A percentile compares a stretch with the other conserved stretches of the same genome.
These are phyloP conservation scores for Dactylellina parvicollis DNA, from an alignment of 2,329 filamentous ascomycete genomes.

Conservation along the genomic window DNA sequence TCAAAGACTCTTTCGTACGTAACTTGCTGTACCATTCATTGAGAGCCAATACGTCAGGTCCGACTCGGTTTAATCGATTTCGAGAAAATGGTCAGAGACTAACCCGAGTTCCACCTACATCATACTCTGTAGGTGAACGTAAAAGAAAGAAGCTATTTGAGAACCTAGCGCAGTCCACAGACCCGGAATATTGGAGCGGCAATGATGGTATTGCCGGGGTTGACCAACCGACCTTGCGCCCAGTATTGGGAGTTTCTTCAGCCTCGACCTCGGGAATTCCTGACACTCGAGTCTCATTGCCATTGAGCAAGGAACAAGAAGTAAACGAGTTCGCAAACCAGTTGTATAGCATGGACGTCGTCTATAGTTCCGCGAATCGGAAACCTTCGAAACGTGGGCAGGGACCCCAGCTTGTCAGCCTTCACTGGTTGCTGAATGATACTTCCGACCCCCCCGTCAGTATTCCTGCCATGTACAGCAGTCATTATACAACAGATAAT, in stretches of 20 bases:
- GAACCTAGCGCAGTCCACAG: slow-evolving; percentile 11
- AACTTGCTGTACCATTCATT: too few relatives aligned
- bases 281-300: not conserved
- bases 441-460: not conserved
- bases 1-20: slow-evolving; percentile 47
- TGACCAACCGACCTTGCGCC: not conserved
- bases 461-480: not conserved
- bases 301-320: slow-evolving; percentile 8
- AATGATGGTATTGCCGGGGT: not conserved
- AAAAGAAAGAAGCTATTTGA: slow-evolving; percentile 48
- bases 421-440: slow-evolving; percentile 47
- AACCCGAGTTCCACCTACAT: not conserved
- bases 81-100: not conserved
- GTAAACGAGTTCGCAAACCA: slow-evolving; percentile 33
- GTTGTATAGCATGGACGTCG: slow-evolving; percentile 24
- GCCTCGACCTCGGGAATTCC: not conserved
- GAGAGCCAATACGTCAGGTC: too few relatives aligned
- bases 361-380: slow-evolving; percentile 1
- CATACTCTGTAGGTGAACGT: slow-evolving; percentile 18
- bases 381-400: not conserved
- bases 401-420: slow-evolving; percentile 20
- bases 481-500: not conserved
- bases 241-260: not conserved
- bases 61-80: too few relatives aligned
- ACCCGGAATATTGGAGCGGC: slow-evolving; percentile 17